Conservation (phyloP, 2,329 filamentous ascomycete species). For the Sporothrix brasiliensis region DNA sequence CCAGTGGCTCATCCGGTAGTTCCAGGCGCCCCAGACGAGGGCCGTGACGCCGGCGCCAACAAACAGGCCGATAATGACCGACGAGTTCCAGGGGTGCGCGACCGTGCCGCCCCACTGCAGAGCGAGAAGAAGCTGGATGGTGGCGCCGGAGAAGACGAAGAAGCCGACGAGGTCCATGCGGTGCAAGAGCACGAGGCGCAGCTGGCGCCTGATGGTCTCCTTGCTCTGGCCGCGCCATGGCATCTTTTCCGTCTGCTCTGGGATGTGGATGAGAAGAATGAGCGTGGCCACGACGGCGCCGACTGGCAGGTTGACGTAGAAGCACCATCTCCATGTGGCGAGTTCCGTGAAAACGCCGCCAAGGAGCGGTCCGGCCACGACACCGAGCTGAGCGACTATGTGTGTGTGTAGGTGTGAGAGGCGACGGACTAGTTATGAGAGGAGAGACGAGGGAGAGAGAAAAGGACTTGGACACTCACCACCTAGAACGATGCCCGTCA, state of each 20-base stretch:
- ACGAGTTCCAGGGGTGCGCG: conserved; percentile 36
- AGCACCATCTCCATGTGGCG: conserved; percentile 43
- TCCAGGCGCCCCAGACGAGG: conserved; percentile 42
- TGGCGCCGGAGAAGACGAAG: conserved; percentile 37
- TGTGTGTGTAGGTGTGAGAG: not conserved
- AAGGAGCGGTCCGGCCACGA: conserved; percentile 37
- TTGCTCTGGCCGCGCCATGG: conserved; percentile 35
- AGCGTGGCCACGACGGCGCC: conserved; percentile 39
- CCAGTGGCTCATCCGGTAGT: conserved; percentile 38
- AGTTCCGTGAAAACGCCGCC: conserved; percentile 38
- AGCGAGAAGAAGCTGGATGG: conserved; percentile 50
- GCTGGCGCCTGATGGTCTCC: conserved; percentile 1
- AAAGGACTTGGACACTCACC: not conserved
- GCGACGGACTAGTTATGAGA: no score
- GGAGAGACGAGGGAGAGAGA: not conserved
- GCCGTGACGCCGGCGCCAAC: conserved; percentile 43
- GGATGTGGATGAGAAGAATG: conserved; percentile 35
- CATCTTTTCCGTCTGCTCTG: conserved; percentile 26
- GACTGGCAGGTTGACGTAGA: conserved; percentile 43
- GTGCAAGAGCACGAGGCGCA: conserved; percentile 16
- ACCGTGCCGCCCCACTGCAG: conserved; percentile 48
- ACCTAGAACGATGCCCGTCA: conserved; percentile 5
- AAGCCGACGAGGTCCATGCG: conserved; percentile 34
- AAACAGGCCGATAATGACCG: conserved; percentile 44
- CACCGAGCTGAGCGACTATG: conserved; percentile 40